Evolutionary conservation across 2,329 filamentous ascomycete species (phyloP), one percentile per base, ranked within the genome.

Genomic region (Fusarium transvaalense): DNA sequence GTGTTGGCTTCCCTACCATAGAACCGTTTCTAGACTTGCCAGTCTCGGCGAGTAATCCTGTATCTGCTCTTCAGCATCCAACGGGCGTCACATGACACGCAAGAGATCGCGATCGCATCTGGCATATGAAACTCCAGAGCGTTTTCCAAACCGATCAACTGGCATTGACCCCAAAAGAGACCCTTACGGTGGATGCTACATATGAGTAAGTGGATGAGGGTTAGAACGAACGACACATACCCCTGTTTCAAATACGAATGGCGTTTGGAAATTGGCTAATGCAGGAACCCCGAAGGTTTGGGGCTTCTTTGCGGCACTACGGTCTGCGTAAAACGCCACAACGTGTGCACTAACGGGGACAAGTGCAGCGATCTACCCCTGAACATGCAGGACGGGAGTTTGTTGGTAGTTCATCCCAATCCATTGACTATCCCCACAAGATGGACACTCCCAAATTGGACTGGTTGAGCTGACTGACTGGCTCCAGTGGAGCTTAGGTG

Each of bases 191-290:
- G 61, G 53, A 69, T 62, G 67, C 31, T 23, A 39, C 47, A 38
- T 21, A 27, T 54, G 52, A 66, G 61, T 52, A 52, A 61, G 45
- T 46, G 65, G 58, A 42, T 60, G 58, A 58, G 54, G 41, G 64
- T 53, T 59, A 65, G 64, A 61, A 66, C 61, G 56, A 61, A 56
- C 54, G 65, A 64, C 65, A 66, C 55, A 32, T 25, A 66, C 73
- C 69, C 69, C 65, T 75, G 75, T 76, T 76, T 76, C 72, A 75
- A 68, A 62, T 56, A 54, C 41, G 52, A 66, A 67, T 69, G 59
- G 71, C 50, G 48, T 61, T 69, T 66, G 67, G 54, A 70, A 72
- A 63, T 69, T 69, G 56, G 69, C 74, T 75, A 76, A 76, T 75
- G 74, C 73, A 76, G 74, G 74, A 72, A 75, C 74, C 45, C 55